Evolutionary conservation across 1,139 yeast genomes (phyloP), one percentile per base, ranked within the genome.

Genomic region (Meyerozyma carpophila): DNA sequence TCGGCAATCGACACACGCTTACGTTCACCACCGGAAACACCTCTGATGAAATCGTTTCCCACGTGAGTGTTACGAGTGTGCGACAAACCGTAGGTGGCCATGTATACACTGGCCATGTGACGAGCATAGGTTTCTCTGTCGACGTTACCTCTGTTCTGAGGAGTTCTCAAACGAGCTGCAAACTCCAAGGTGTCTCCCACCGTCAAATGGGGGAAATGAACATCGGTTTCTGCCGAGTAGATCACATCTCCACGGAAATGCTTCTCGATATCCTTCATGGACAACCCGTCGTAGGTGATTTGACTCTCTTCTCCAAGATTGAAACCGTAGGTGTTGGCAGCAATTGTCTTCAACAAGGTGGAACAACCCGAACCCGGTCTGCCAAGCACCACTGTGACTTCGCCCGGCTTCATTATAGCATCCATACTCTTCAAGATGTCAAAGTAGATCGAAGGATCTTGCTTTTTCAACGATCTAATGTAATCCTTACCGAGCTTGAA

Each of bases 311-410:
- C 63, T 43, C 73, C 81, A 37, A 85, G 56, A 37, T 78, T 65
- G 59, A 84, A 86, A 41, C 94, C 95, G 58, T 83, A 80, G 4
- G 91, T 84, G 50, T 82, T 80, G 31, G 84, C 64, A 8, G 91
- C 77, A 47, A 86, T 73, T 0, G 93, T 75, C 55, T 84, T 85
- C 54, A 87, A 65, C 42, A 85, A 73, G 1, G 95, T 85, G 2
- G 95, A 77, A 63, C 95, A 87, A 46, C 95, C 95, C 25, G 91
- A 79, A 56, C 94, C 94, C 0, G 94, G 94, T 59, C 91, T 77
- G 37, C 94, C 94, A 36, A 85, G 65, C 1, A 85, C 94, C 41
- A 86, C 88, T 5, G 87, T 77, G 43, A 86, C 69, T 54, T 84
- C 87, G 44, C 95, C 91, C 0, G 93, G 85, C 38, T 70, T 66